phyloP scores from a whole-genome alignment of 2,329 filamentous ascomycete genomes.

The Alternaria triticina region DNA sequence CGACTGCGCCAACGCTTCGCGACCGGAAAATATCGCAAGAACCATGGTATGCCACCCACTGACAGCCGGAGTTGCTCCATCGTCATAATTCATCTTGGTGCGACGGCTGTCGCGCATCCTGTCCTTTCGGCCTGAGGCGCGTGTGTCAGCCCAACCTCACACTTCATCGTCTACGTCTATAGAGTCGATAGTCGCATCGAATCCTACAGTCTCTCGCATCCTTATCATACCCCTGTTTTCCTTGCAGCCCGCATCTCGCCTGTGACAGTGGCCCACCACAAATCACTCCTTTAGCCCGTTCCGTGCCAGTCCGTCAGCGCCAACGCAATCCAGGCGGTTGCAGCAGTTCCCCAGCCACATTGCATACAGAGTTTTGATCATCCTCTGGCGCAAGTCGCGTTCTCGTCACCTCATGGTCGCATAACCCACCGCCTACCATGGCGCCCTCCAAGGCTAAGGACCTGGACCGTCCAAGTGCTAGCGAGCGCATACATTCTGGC shows the following conservation, averaged over 20 bases:
- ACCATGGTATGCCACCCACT: slow-evolving; percentile 9
- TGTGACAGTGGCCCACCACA: slow-evolving; percentile 27
- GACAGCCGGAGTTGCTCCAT: slow-evolving; percentile 3
- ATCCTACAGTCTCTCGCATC: slow-evolving; percentile 5
- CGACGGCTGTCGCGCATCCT: slow-evolving; percentile 8
- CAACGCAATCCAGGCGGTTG: slow-evolving; percentile 13
- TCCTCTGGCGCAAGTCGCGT: slow-evolving; percentile 7
- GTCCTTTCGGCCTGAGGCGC: neutral
- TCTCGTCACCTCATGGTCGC: slow-evolving; percentile 19
- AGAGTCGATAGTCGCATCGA: neutral
- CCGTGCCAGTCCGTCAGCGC: slow-evolving; percentile 16
- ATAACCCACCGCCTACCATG: slow-evolving; percentile 23
- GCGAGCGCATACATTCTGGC: slow-evolving; percentile 25
- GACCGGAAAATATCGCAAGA: slow-evolving; percentile 19
- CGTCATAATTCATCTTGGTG: slow-evolving; percentile 9
- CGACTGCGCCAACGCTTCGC: slow-evolving; percentile 8
- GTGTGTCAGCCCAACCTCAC: neutral
- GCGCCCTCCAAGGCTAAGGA: slow-evolving; percentile 19
- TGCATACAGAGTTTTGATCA: slow-evolving; percentile 8
- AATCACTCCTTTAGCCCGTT: slow-evolving; percentile 18
- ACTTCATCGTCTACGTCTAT: neutral
- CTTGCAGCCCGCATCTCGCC: slow-evolving; percentile 19
- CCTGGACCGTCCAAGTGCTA: slow-evolving; percentile 23
- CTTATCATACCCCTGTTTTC: slow-evolving; percentile 10
- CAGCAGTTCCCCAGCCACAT: slow-evolving; percentile 26